Conservation (phyloP, 2,329 filamentous ascomycete genomes). For the Colletotrichum falcatum region DNA sequence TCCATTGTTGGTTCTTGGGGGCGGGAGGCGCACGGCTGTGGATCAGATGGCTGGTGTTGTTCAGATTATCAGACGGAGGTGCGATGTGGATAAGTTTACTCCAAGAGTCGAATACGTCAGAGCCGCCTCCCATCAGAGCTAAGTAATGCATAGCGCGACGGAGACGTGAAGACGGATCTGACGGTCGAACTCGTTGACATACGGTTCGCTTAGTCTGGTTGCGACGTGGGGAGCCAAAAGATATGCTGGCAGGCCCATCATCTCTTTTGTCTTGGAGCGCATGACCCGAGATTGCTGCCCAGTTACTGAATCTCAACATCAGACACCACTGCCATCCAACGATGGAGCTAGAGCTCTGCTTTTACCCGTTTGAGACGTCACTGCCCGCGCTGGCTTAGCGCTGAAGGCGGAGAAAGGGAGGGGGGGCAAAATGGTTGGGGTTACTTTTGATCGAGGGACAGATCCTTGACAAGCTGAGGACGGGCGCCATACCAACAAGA, state of each 20-base stretch:
- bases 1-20: background rate
- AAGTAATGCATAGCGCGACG: constrained; percentile 10
- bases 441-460: background rate
- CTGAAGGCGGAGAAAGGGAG: background rate
- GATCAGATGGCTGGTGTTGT: constrained; percentile 37
- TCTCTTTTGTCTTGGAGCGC: constrained; percentile 10
- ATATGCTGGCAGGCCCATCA: background rate
- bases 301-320: background rate
- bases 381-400: background rate
- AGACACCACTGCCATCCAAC: background rate
- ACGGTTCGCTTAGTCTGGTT: background rate
- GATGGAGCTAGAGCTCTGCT: constrained; percentile 3
- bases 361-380: background rate
- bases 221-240: background rate
- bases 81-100: background rate
- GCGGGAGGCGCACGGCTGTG: background rate
- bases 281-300: background rate
- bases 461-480: constrained; percentile 33
- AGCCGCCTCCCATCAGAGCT: background rate
- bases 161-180: constrained; percentile 11
- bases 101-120: constrained; percentile 12
- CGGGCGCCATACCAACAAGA: background rate
- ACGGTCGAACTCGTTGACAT: background rate
- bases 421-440: constrained; percentile 1
- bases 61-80: constrained; percentile 6